Evolutionary conservation across 2,329 filamentous ascomycete genomes (phyloP), one percentile per base, ranked within the genome.

Genomic region (Tympanopsis confertula): DNA sequence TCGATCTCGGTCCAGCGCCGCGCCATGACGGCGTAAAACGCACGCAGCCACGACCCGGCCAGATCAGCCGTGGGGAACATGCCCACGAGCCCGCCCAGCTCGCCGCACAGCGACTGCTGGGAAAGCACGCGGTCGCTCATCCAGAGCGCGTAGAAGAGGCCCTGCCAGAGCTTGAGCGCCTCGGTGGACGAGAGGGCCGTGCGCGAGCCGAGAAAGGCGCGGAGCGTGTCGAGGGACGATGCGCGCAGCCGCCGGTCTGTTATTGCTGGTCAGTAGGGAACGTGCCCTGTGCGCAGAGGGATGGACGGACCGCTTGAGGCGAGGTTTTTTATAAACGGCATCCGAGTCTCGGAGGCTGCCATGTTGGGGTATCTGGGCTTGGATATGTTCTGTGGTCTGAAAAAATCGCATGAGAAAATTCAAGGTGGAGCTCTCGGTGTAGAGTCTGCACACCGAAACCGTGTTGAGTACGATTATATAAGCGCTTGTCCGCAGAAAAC

Each of bases 121-220:
- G 84, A 80, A n/a, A 79, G 63, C 10, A 87, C 81, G 35, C 87
- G 84, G 67, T 95, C 88, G 58, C 82, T 86, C 79, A 94, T 91
- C 82, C 86, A 95, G 51, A 91, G 75, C 52, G 81, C 82, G 69
- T 87, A 95, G 67, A 91, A 95, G 15, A 96, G 74, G 4, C 87
- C 89, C 55, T 93, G 94, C 86, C 87, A 94, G 46, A 96, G 73
- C 65, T 94, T 94, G 42, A 89, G 68, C 36, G 86, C 67, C 45
- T 94, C 87, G 46, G 82, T 58, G 29, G 74, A 65, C 14, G 74
- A 63, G 43, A 95, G 74, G 38, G 69, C 56, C 39, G 64, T 56
- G 29, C 73, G 70, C 42, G 74, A 68, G 43, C 74, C 70, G 55
- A 96, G 80, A 66, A 85, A 95, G 36, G 76, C 71, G 46, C 78